A percentile compares a stretch with the other conserved stretches of the same genome.
Evolutionary conservation across 2,329 filamentous ascomycete genomes (phyloP).

Genomic region (Simplicillium aogashimaense): DNA sequence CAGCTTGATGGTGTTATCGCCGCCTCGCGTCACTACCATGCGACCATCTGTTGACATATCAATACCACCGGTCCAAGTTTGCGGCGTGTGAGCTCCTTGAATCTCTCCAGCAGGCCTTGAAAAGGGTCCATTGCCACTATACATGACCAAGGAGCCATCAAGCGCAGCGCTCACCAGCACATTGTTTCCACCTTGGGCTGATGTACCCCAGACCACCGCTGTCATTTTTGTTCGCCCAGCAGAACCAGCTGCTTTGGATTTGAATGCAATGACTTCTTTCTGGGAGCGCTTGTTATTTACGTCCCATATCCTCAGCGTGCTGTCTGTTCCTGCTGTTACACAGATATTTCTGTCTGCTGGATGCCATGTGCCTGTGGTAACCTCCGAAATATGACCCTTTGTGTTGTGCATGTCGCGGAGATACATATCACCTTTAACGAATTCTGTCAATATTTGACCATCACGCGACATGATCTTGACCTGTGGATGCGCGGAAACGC

Average conservation of each 20-base stretch:
- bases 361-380: constrained; percentile 85
- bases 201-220: constrained; percentile 74
- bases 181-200: constrained; percentile 66
- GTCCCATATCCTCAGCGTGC: constrained; percentile 94
- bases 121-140: constrained; percentile 80
- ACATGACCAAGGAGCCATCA: constrained; percentile 88
- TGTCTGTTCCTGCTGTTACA: constrained; percentile 88
- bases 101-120: constrained; percentile 75
- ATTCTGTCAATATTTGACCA: constrained; percentile 76
- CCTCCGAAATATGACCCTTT: constrained; percentile 89
- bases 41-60: constrained; percentile 87
- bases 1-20: constrained; percentile 85
- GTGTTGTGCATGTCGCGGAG: constrained; percentile 95
- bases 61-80: constrained; percentile 86
- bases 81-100: constrained; percentile 66
- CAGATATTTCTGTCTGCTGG: constrained; percentile 76
- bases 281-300: constrained; percentile 83
- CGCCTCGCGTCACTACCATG: constrained; percentile 82
- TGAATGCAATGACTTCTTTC: constrained; percentile 91
- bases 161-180: constrained; percentile 73
- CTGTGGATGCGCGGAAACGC: constrained; percentile 80
- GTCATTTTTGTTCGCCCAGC: constrained; percentile 93
- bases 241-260: constrained; percentile 78
- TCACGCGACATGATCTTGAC: constrained; percentile 84
- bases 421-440: constrained; percentile 98